Base-by-base conservation (phyloP, 257 asterid genomes). In the Ophiorrhiza pumila region DNA sequence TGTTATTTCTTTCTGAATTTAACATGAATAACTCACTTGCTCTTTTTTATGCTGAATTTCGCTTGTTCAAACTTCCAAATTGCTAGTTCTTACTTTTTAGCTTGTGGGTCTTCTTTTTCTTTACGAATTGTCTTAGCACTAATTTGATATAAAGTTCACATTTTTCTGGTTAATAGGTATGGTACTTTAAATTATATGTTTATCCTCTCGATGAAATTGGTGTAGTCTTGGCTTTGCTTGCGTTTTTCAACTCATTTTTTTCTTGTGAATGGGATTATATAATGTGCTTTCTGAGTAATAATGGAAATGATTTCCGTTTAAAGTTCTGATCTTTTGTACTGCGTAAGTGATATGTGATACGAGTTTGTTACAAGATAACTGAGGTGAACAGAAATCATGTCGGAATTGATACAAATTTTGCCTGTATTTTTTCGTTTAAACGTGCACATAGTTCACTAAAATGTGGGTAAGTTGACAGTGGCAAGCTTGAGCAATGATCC, bases 401-500 rank as follows among this genome's bases (percentile, higher is more conserved):
- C 46, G 22, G 8, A 27, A 34, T 20, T 46, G 58, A 67, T 45
- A 35, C 4, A 7, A 7, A 25, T 23, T 25, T 12, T 25, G 3
- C 7, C 7, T 47, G 41, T 35, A 11, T 5, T 55, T 69, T 23
- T 11, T 25, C 6, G n/a, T 64, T 53, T 7, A 0, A 34, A 7
- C 17, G 25, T 7, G 58, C 35, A 27, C 37, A 25, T 59, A 37
- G 10, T 18, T 72, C 14, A 17, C 10, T 65, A 29, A 49, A 53
- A 42, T 42, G 56, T 62, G 47, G 76, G 66, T 37, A 17, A 78
- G 75, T 70, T 72, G 61, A 35, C 93, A 94, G 95, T 78, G 85
- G 87, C 93, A 34, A 82, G 96, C 63, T 81, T 90, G 90, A 81
- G 87, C 68, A 87, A 83, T 59, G 98, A 94, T 83, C 98, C 97